These are phyloP conservation scores for Cutaneotrichosporon spelunceum DNA, from an alignment of 1,284 basidiomycete genomes.

Conservation along the genomic window DNA sequence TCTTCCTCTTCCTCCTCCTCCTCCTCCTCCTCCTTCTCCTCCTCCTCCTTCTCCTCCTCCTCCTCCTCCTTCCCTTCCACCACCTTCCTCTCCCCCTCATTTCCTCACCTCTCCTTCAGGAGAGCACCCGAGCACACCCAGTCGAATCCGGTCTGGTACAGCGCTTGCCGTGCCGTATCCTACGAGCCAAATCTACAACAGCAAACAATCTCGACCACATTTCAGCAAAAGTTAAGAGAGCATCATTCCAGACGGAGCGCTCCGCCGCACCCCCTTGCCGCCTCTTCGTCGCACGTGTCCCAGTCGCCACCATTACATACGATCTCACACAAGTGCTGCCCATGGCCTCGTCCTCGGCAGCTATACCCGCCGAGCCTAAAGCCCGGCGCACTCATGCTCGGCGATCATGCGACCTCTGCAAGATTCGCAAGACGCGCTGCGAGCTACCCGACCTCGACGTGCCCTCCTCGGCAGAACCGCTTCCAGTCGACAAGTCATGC, in stretches of 20 bases:
- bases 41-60: not conserved
- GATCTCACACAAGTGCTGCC: not conserved
- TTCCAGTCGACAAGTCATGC: constrained; percentile 42
- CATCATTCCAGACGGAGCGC: not conserved
- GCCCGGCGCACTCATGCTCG: constrained; percentile 47
- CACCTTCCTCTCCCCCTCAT: not conserved
- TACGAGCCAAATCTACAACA: not conserved
- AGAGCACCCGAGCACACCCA: not conserved
- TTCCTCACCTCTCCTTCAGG: not conserved
- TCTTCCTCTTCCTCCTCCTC: not conserved
- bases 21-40: not conserved
- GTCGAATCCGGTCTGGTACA: no score
- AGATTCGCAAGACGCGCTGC: constrained; percentile 47
- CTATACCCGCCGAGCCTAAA: constrained; percentile 19
- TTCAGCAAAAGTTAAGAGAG: not conserved
- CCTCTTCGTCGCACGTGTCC: not conserved
- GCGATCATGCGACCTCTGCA: constrained; percentile 47
- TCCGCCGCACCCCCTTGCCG: not conserved
- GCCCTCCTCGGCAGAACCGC: constrained; percentile 31
- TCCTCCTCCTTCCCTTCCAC: not conserved
- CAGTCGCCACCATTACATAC: constrained; percentile 7
- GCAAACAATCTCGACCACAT: not conserved
- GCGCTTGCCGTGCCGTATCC: not conserved
- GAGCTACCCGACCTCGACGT: constrained; percentile 48
- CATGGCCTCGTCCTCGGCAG: constrained; percentile 7